A percentile compares a stretch with the other conserved stretches of the same genome.
phyloP scores from a whole-genome alignment of 2,329 filamentous ascomycete species.

The Curvularia sp. region DNA sequence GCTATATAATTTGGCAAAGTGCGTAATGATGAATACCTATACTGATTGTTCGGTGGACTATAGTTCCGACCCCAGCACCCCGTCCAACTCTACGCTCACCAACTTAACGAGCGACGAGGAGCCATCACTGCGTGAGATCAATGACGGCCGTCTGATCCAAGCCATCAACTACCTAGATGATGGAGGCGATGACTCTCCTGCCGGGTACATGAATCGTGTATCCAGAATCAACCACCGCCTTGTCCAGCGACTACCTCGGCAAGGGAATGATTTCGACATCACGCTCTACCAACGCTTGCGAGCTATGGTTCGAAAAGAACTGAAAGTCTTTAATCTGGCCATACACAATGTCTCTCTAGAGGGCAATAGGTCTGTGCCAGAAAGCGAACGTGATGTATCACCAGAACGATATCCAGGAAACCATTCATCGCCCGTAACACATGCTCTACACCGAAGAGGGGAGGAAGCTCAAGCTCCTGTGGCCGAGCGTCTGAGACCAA shows the following conservation, averaged over 20 bases:
- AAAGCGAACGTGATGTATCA: neutral
- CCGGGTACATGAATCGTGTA: conserved; percentile 31
- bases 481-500: neutral
- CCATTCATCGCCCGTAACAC: neutral
- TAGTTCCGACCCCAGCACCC: conserved; percentile 13
- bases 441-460: conserved; percentile 8
- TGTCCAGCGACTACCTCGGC: conserved; percentile 26
- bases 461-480: neutral
- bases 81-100: conserved; percentile 15
- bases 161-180: conserved; percentile 38
- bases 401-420: neutral
- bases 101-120: conserved; percentile 12
- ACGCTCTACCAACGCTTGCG: conserved; percentile 31
- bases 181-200: conserved; percentile 29
- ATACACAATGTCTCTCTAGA: conserved; percentile 10
- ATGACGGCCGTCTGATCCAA: conserved; percentile 35
- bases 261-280: conserved; percentile 27
- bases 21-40: conserved; percentile 15
- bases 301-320: conserved; percentile 30
- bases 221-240: conserved; percentile 37
- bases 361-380: conserved; percentile 15
- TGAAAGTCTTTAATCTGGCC: conserved; percentile 24
- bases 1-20: neutral
- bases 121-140: conserved; percentile 18
- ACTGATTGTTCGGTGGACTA: neutral